Evolutionary conservation across 352 stramenopile genomes (phyloP).

Genomic region (Elongisporangium undulatum): DNA sequence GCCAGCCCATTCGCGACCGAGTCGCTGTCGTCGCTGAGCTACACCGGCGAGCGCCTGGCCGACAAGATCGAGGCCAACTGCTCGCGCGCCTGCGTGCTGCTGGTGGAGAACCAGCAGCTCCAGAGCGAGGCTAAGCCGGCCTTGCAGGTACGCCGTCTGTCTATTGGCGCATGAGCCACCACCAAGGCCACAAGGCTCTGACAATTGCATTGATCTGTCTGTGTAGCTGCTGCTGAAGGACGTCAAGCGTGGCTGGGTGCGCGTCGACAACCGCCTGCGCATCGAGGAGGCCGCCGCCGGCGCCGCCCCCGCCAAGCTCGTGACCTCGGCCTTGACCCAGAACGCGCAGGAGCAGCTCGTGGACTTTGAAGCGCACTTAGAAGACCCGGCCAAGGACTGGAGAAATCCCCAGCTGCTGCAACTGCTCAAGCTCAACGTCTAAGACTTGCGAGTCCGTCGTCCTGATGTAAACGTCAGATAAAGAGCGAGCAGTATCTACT

Average conservation of each 20-base stretch:
- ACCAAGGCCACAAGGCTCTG: too few relatives aligned
- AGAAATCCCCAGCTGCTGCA: constrained; percentile 62
- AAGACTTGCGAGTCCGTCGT: constrained; percentile 8
- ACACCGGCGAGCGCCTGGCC: constrained; percentile 59
- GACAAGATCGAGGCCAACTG: constrained; percentile 65
- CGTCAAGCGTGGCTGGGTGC: constrained; percentile 72
- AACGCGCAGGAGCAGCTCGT: constrained; percentile 41
- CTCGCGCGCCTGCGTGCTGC: constrained; percentile 61
- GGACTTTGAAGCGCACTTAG: constrained; percentile 79
- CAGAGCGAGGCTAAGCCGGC: constrained; percentile 42
- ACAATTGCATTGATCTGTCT: not conserved
- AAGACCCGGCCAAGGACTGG: constrained; percentile 71
- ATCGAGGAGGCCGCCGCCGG: constrained; percentile 35
- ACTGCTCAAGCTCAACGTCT: constrained; percentile 76
- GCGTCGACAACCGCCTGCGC: constrained; percentile 57
- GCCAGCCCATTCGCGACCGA: constrained; percentile 29
- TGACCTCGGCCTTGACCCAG: constrained; percentile 45
- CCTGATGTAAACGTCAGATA: too few relatives aligned
- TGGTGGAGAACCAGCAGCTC: constrained; percentile 64
- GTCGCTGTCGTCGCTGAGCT: constrained; percentile 28
- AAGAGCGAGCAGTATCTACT: too few relatives aligned
- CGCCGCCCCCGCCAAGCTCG: constrained; percentile 19
- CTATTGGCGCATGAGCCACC: not conserved
- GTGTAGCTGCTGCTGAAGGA: constrained; percentile 67
- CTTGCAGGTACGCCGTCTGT: constrained; percentile 29